Evolutionary conservation across 23 red algal genomes (phyloP).

Genomic region (Gracilaria gracilis): DNA sequence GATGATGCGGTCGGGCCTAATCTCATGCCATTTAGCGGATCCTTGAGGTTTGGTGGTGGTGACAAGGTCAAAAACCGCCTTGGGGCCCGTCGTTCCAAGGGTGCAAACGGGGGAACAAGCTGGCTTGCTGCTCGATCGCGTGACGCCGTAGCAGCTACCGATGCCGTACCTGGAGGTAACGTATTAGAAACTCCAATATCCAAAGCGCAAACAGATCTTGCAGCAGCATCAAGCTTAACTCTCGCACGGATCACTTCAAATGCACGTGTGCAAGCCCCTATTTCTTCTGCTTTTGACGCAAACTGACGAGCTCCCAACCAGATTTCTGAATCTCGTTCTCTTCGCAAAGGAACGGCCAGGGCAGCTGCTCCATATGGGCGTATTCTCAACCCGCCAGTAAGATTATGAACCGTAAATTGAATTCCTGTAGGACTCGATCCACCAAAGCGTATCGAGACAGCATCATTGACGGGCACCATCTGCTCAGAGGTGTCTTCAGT

Average conservation of each 20-base stretch:
- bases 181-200: conserved; percentile 81
- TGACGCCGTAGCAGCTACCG: conserved; percentile 70
- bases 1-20: conserved; percentile 13
- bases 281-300: conserved; percentile 47
- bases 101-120: conserved; percentile 81
- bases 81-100: conserved; percentile 72
- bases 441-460: conserved; percentile 37
- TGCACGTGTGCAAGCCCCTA: conserved; percentile 30
- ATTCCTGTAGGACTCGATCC: conserved; percentile 50
- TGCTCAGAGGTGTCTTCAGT: conserved; percentile 1
- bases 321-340: conserved; percentile 31
- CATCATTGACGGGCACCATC: neutral
- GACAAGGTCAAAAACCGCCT: conserved; percentile 75
- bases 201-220: conserved; percentile 73
- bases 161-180: conserved; percentile 81
- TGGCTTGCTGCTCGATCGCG: conserved; percentile 76
- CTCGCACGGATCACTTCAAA: conserved; percentile 47
- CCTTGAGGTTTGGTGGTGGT: conserved; percentile 46
- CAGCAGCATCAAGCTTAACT: conserved; percentile 64
- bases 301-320: conserved; percentile 68
- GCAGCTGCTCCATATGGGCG: conserved; percentile 69
- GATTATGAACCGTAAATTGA: conserved; percentile 21
- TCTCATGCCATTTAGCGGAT: conserved; percentile 31
- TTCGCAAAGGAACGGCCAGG: conserved; percentile 24
- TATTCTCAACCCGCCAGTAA: conserved; percentile 66